Evolutionary conservation across 345 rosid species (phyloP).

Genomic region (Eucalyptus caleyi): DNA sequence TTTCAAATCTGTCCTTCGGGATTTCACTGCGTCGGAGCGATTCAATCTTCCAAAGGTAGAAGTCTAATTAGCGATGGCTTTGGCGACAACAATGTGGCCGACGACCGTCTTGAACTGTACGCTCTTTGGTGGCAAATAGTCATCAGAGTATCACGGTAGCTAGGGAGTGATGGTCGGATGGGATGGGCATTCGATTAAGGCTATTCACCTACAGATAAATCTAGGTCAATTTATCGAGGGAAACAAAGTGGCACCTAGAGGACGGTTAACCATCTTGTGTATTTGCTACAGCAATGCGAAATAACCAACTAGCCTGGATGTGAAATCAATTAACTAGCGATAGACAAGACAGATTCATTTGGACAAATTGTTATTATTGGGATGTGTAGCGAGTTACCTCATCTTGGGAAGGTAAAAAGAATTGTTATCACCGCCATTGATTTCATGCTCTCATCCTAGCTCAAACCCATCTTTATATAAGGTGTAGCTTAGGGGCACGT

Average conservation of each 20-base stretch:
- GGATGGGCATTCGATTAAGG: background rate
- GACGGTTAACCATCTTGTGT: background rate
- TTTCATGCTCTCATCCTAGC: too few relatives aligned
- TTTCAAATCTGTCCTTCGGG: background rate
- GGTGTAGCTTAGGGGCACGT: background rate
- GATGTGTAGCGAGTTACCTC: too few relatives aligned
- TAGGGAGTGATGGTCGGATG: background rate
- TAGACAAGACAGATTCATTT: background rate
- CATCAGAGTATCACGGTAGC: background rate
- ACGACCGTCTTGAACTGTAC: background rate
- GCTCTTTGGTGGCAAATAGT: background rate
- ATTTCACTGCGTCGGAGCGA: too few relatives aligned
- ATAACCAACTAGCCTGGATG: background rate
- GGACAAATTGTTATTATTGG: background rate
- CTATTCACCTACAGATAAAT: background rate
- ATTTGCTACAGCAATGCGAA: background rate
- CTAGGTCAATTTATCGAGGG: background rate
- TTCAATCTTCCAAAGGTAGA: background rate
- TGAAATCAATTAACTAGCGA: background rate
- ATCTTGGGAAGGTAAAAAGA: too few relatives aligned
- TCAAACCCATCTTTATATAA: too few relatives aligned
- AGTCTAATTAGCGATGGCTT: background rate
- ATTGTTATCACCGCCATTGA: too few relatives aligned
- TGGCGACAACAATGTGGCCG: background rate
- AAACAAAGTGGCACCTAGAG: background rate